Base-by-base conservation (phyloP, 2,329 filamentous ascomycete genomes). In the Xylariaceae sp. region DNA sequence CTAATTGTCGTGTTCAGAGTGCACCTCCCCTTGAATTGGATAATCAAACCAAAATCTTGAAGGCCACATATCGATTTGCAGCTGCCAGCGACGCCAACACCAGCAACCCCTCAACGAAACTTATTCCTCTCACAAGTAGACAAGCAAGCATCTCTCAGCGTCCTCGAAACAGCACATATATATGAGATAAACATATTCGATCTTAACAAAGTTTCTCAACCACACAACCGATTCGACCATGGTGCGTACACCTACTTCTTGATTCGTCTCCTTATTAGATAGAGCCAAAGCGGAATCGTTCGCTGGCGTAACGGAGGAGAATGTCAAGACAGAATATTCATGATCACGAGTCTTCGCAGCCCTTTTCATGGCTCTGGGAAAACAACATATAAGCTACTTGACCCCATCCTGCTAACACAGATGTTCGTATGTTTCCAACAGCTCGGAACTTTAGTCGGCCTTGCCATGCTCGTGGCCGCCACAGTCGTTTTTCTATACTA, bases 391-490 rank as follows among this genome's bases (percentile, higher is more conserved):
- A n/a, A n/a, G n/a, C n/a, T n/a, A n/a, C n/a, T n/a, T n/a, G n/a
- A n/a, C 32, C 21, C 23, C 21, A 15, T 18, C 26, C 4, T 37
- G 42, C 40, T 48, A 43, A 45, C 31, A 31, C 34, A 40, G 18
- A 30, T 14, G 13, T 3, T 4, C n/a, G 12, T 2, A 8, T 31
- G 19, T 30, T 33, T 7, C 11, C 18, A 23, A 11, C 64, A 98
- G 92, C 85, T 96, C 69, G 92, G 94, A 77, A 89, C 87, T 79
- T 76, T 80, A 61, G 71, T 78, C 59, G 76, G 76, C 61, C 69
- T 78, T 71, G 74, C 76, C 75, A 80, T 80, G 76, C 73, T 80
- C 63, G 74, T 77, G 74, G 76, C 74, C 63, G 73, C 76, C 57
- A 71, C 74, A 49, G 71, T 76, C 63, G 71, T 80, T 57, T 80